Evolutionary conservation across 164 flowering plant species (phyloP), one percentile per base, ranked within the genome.

Genomic region (Magnolia officinalis): DNA sequence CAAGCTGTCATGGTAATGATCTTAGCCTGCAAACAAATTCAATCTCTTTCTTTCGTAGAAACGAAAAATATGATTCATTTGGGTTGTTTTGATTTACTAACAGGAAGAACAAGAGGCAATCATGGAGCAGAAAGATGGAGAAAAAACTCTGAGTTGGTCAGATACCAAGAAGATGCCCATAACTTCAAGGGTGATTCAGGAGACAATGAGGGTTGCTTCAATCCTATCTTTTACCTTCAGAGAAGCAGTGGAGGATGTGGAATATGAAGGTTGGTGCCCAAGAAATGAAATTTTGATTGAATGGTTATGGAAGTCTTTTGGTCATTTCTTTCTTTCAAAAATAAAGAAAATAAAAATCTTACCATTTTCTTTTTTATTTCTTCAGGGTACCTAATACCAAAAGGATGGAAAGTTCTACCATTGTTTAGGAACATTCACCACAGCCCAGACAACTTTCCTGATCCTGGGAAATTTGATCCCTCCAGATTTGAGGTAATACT

Each of bases 351-450:
- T 26, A 9, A 37, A 37, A 37, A 37, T 37, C 45, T 37, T 37
- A 37, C 45, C 11, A 55, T 55, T 55, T 55, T 50, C 11, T 23
- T 71, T 50, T 24, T 70, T 4, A 29, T 50, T n/a, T 63, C 37
- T 76, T 76, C 95, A 95, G 98, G 98, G 2, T 94, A 91, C 78
- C 84, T 92, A 1, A 96, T 96, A 51, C 99, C 99, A 50, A 96
- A 96, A 84, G 99, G 99, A 21, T 96, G 99, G 99, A 96, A 96
- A 84, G 99, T 96, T 8, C 76, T 96, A 19, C 99, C 99, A 67
- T 89, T 96, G 63, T 96, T 96, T 76, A 89, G 98, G 83, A 91
- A 92, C 81, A 93, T 96, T 79, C 99, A 96, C 79, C 98, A 96
- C 84, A 92, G 84, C 84, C 93, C 99, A 67, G 95, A 90, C 5